A percentile compares a stretch with the other conserved stretches of the same genome.
Evolutionary conservation across 371 early-diverging fungal species (phyloP).

Genomic region (Rhizomucor miehei): DNA sequence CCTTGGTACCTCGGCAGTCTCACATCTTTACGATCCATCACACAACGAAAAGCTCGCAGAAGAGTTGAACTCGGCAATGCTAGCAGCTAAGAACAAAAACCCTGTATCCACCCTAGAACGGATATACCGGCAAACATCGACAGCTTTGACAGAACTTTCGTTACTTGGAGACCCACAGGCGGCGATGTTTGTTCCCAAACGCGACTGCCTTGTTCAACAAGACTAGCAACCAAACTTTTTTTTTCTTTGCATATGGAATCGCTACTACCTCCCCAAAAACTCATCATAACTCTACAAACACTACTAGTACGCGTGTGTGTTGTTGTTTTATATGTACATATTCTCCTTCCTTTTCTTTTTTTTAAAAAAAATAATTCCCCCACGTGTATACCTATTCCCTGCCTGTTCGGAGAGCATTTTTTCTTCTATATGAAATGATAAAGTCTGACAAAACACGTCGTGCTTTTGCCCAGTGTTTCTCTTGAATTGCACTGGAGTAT

Average conservation of each 20-base stretch:
- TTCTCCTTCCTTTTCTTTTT: slow-evolving; percentile 1
- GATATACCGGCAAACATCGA: slow-evolving; percentile 20
- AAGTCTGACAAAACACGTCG: slow-evolving; percentile 49
- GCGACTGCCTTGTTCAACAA: slow-evolving; percentile 6
- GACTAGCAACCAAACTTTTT: background rate
- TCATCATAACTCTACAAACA: too few species aligned
- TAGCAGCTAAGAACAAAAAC: slow-evolving; percentile 22
- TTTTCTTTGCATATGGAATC: background rate
- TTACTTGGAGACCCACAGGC: slow-evolving; percentile 17
- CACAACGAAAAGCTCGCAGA: slow-evolving; percentile 64
- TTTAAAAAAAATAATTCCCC: background rate
- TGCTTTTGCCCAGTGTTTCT: slow-evolving; percentile 38
- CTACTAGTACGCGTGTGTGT: too few species aligned
- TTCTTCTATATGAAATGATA: slow-evolving; percentile 39
- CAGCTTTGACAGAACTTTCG: slow-evolving; percentile 17
- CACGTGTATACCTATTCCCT: slow-evolving; percentile 5
- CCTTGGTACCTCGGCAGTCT: slow-evolving; percentile 45
- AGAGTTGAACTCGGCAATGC: slow-evolving; percentile 67
- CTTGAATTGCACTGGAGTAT: slow-evolving; percentile 30
- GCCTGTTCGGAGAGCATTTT: slow-evolving; percentile 12
- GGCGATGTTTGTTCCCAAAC: slow-evolving; percentile 13
- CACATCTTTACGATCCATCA: slow-evolving; percentile 46
- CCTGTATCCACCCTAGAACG: slow-evolving; percentile 19
- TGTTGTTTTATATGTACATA: background rate
- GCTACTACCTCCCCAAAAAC: too few species aligned